Base-by-base conservation (phyloP, 2,329 filamentous ascomycete species). In the Thelonectria rubi region DNA sequence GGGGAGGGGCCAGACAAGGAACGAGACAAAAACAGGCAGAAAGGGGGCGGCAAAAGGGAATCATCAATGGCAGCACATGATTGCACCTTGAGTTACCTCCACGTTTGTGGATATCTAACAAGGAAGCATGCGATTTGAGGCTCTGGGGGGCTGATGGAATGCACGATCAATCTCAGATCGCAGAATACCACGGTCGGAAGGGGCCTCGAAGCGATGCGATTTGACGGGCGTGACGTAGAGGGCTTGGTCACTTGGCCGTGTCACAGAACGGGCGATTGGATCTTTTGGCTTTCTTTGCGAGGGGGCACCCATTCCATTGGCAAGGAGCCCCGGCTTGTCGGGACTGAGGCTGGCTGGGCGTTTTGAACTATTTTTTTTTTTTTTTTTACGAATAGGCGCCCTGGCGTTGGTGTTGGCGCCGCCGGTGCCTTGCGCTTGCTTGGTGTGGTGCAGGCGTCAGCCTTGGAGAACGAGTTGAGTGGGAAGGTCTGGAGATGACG, bases 21-120 rank as follows among this genome's bases (percentile, higher is more conserved):
- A 30, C 5, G 7, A 46, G 54, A 24, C 34, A 12, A 52, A 40
- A 26, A 21, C 39, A 45, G 55, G 46, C 55, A 57, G 55, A 50
- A 57, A 57, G 55, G 53, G 47, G 47, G 55, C 37, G 26, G 26
- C 26, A 37, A 45, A 34, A 18, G 17, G 18, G n/a, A 18, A 14
- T 10, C 34, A 11, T 15, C 34, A 15, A 15, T 14, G 47, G n/a
- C 18, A 26, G 37, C 45, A 56, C 54, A 34, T 37, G 34, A 57
- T 40, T 21, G n/a, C 7, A 49, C 48, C 26, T 8, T 56, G n/a
- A n/a, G n/a, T n/a, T n/a, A n/a, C 37, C 43, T 42, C 58, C 53
- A 52, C 58, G 58, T 37, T 37, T 53, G 58, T 57, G 58, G 58
- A 57, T 61, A 61, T n/a, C n/a, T n/a, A n/a, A n/a, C 58, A 47